Base-by-base conservation (phyloP, 2,329 filamentous ascomycete species). In the Pseudogymnoascus destructans region DNA sequence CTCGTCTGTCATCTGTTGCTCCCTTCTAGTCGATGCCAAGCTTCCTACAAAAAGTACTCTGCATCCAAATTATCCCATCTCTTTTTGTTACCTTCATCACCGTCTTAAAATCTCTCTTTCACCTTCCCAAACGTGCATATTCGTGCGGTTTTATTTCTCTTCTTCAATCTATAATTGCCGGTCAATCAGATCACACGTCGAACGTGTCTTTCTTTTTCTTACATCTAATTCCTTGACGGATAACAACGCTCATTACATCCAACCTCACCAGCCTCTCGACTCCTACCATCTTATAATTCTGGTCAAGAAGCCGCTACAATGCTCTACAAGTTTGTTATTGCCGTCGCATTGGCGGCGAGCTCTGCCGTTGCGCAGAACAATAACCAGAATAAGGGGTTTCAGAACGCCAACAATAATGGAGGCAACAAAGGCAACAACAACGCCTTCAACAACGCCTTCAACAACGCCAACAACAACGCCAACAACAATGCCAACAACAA, bases 121-220 rank as follows among this genome's bases (percentile, higher is more conserved):
- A 63, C 27, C 19, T 59, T 65, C 62, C 64, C 59, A 61, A 63
- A 61, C 42, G 42, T 49, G 13, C 17, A 49, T 49, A 15, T 17
- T 49, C 42, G 42, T 49, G 42, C 42, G 23, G 42, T 49, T 27
- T 49, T 38, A 59, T 58, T 40, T 38, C 59, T 61, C 62, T 63
- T 63, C 59, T 60, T 63, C 66, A 49, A 49, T 49, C 42, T 49
- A 23, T n/a, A n/a, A 49, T 69, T 68, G 64, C 65, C 63, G 65
- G 67, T 66, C 66, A 67, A 69, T 66, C 61, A 67, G 67, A 69
- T 46, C 36, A 40, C 17, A 38, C 67, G 67, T 69, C 67, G 67
- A 69, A 58, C 67, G 67, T 67, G 67, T 59, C 67, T 69, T 66
- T 67, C 64, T 65, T 65, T 59, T 59, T 66, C 56, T 55, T 54